Evolutionary conservation across 371 early-diverging fungal species (phyloP).

Genomic region (Rhizopus arrhizus): DNA sequence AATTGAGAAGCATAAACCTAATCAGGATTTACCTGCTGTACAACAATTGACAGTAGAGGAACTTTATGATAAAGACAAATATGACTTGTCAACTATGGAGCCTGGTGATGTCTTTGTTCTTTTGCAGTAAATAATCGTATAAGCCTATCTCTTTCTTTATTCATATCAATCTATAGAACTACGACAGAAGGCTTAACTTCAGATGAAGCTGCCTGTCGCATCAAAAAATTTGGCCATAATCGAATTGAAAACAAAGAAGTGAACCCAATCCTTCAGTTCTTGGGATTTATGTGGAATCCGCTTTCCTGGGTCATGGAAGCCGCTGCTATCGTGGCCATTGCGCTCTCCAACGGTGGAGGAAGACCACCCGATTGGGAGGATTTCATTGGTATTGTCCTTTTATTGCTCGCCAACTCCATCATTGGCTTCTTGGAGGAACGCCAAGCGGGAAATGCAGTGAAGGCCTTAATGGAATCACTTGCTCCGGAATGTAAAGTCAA

Average conservation of each 20-base stretch:
- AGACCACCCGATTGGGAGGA: conserved; percentile 73
- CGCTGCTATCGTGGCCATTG: conserved; percentile 66
- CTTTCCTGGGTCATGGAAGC: conserved; percentile 75
- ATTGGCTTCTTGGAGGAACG: conserved; percentile 83
- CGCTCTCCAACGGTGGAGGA: conserved; percentile 62
- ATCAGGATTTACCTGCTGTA: conserved; percentile 3
- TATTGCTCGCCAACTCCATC: conserved; percentile 73
- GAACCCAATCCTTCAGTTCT: conserved; percentile 77
- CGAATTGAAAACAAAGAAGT: conserved; percentile 67
- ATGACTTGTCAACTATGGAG: too few relatives aligned
- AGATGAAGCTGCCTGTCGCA: conserved; percentile 55
- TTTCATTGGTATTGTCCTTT: conserved; percentile 72
- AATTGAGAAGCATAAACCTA: neutral
- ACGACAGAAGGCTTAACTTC: conserved; percentile 56
- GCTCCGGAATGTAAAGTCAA: conserved; percentile 69
- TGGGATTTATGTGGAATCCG: conserved; percentile 78
- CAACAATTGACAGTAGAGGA: too few relatives aligned
- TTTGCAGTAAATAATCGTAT: too few relatives aligned
- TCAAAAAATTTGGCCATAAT: conserved; percentile 67
- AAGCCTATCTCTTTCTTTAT: too few relatives aligned
- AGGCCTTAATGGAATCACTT: conserved; percentile 67
- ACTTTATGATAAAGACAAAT: too few relatives aligned
- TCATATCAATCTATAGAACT: conserved; percentile 26
- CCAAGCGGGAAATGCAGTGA: conserved; percentile 68
- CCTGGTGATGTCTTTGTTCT: too few relatives aligned